Evolutionary conservation across 768 basidiomycete species (phyloP).

Genomic region (Tricholoma bakamatsutake): DNA sequence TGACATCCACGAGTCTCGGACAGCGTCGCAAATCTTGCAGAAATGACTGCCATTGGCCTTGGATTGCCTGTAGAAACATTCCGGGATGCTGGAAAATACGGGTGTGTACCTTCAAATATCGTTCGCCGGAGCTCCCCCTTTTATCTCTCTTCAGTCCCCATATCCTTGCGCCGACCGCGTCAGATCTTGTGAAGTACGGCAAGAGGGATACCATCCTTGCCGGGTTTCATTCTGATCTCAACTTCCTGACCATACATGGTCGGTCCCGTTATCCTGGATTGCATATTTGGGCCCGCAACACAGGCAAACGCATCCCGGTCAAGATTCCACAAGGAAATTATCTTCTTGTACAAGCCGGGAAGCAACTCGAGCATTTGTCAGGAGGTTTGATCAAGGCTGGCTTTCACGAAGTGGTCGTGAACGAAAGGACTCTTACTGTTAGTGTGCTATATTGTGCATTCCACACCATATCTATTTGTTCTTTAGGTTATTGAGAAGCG

Average conservation of each 20-base stretch:
- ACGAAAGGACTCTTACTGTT: slow-evolving; percentile 68
- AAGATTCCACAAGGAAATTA: slow-evolving; percentile 77
- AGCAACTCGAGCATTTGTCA: slow-evolving; percentile 85
- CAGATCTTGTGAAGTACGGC: slow-evolving; percentile 78
- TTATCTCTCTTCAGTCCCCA: slow-evolving; percentile 46
- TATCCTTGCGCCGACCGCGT: slow-evolving; percentile 89
- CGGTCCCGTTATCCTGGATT: slow-evolving; percentile 83
- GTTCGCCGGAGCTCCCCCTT: neutral
- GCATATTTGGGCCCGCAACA: slow-evolving; percentile 93
- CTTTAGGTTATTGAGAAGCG: slow-evolving; percentile 58
- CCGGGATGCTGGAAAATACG: slow-evolving; percentile 77
- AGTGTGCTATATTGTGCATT: slow-evolving; percentile 12
- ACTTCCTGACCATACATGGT: slow-evolving; percentile 90
- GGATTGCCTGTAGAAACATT: slow-evolving; percentile 68
- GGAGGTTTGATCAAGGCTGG: slow-evolving; percentile 89
- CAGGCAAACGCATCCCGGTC: slow-evolving; percentile 84
- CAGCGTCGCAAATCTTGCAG: slow-evolving; percentile 81
- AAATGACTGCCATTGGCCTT: slow-evolving; percentile 84
- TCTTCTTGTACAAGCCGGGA: slow-evolving; percentile 92
- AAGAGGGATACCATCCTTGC: slow-evolving; percentile 80
- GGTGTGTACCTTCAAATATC: slow-evolving; percentile 38
- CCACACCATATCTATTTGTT: neutral
- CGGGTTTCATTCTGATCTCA: slow-evolving; percentile 92
- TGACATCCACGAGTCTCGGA: slow-evolving; percentile 3
- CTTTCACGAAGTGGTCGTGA: slow-evolving; percentile 93